Evolutionary conservation across 2,329 filamentous ascomycete genomes (phyloP), one percentile per base, ranked within the genome.

Genomic region (Aurifilum marmelostoma): DNA sequence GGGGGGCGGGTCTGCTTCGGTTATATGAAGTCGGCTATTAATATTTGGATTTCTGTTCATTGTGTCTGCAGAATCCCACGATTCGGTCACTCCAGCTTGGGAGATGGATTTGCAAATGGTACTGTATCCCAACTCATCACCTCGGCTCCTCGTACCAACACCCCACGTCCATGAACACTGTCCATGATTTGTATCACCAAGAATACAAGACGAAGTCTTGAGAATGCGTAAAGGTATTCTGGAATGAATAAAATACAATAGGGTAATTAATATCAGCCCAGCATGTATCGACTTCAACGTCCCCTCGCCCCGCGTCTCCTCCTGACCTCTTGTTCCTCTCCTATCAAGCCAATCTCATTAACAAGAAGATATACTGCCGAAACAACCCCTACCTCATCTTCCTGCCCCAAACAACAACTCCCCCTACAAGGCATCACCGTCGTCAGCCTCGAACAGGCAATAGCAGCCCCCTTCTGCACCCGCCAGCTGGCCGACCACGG

Each of bases 401-500:
- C 66, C 12, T 24, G 34, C 14, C 58, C 24, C 12, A 66, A 27
- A 27, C 34, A 27, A 27, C 34, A 50, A n/a, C 59, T 66, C 2
- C 69, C 69, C 4, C 24, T 70, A 8, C 76, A 80, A 29, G 84
- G 83, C 14, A 78, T 85, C 63, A 85, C 82, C 0, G 83, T 87
- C 9, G 80, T 87, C 29, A 83, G 83, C 54, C 77, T 87, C 0
- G 85, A 87, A 68, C 85, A 87, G 73, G 85, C 85, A 61, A 84
- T 87, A 71, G 83, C 85, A 0, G 84, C 83, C 0, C 85, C 85
- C 0, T 86, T 86, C 69, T 86, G 84, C 71, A 87, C 85, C 0
- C 79, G 85, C 0, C 85, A 87, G 64, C 78, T 86, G 5, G 84
- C 85, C 24, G 85, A 87, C 70, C 77, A 84, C 11, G 85, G 85